These are phyloP conservation scores for Fusarium redolens DNA, from an alignment of 2,329 filamentous ascomycete species.

Conservation along the genomic window DNA sequence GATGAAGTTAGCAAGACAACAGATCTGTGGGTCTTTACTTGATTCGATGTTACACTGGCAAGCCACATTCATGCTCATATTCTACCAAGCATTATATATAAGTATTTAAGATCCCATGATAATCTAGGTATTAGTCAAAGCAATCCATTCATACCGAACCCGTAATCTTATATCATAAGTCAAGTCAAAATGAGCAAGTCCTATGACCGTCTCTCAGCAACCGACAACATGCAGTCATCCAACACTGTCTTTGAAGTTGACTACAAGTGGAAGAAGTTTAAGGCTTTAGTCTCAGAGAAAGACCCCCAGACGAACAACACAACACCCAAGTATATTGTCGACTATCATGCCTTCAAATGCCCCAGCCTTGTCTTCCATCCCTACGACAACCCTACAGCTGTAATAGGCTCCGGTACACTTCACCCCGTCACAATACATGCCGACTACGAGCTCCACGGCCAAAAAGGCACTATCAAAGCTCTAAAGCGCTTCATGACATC, in stretches of 20 bases:
- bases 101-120: neutral
- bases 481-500: conserved; percentile 33
- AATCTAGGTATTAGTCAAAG: neutral
- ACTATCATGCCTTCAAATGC: conserved; percentile 21
- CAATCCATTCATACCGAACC: neutral
- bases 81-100: neutral
- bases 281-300: conserved; percentile 21
- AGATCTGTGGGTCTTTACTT: neutral
- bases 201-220: neutral
- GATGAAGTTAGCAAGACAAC: neutral
- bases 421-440: conserved; percentile 37
- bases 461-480: conserved; percentile 38
- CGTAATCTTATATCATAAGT: neutral
- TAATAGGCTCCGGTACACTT: conserved; percentile 29
- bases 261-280: conserved; percentile 34
- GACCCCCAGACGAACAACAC: neutral
- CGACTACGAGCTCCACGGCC: conserved; percentile 35
- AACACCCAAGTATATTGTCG: conserved; percentile 24
- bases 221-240: neutral
- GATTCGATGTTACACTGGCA: neutral
- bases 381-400: neutral
- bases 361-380: conserved; percentile 30
- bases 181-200: neutral
- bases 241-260: conserved; percentile 19
- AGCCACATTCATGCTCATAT: neutral